Evolutionary conservation across 768 basidiomycete species (phyloP).

Genomic region (Cyathus striatus): DNA sequence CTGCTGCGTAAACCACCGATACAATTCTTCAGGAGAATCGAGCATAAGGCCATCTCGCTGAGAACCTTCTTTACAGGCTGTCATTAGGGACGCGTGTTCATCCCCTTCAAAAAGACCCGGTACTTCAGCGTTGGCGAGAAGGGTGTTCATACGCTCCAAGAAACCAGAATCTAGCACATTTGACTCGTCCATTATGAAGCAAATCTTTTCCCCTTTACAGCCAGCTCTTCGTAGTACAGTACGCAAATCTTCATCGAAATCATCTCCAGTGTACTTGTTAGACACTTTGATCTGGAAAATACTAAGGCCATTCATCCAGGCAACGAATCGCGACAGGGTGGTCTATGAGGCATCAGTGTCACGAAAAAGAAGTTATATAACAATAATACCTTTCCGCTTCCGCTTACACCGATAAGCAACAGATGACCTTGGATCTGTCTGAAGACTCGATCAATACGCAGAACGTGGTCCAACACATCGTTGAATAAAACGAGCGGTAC

Average conservation of each 20-base stretch:
- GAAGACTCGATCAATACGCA: slow-evolving; percentile 98
- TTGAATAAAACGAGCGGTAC: slow-evolving; percentile 98
- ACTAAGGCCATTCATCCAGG: slow-evolving; percentile 99
- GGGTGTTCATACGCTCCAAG: slow-evolving; percentile 99
- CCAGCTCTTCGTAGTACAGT: slow-evolving; percentile 92
- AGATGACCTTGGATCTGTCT: slow-evolving; percentile 96
- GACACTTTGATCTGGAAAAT: slow-evolving; percentile 99
- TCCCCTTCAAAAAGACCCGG: slow-evolving; percentile 99
- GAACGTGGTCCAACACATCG: slow-evolving; percentile 95
- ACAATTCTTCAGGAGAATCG: slow-evolving; percentile 95
- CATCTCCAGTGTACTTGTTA: slow-evolving; percentile 97
- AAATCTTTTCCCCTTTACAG: slow-evolving; percentile 98
- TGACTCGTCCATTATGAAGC: slow-evolving; percentile 99
- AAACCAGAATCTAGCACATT: slow-evolving; percentile 99
- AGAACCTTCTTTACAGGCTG: slow-evolving; percentile 99
- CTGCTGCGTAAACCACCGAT: slow-evolving; percentile 98
- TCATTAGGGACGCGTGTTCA: slow-evolving; percentile 96
- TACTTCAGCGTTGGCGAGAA: slow-evolving; percentile 99
- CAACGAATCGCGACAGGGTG: slow-evolving; percentile 95
- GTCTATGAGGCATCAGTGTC: slow-evolving; percentile 49
- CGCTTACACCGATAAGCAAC: slow-evolving; percentile 95
- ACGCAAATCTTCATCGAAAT: slow-evolving; percentile 97
- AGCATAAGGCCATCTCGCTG: slow-evolving; percentile 97
- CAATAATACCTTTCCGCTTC: slow-evolving; percentile 90
- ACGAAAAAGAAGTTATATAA: background rate